Evolutionary conservation across 768 basidiomycete species (phyloP).

Genomic region (Boletus tylopilopsis): DNA sequence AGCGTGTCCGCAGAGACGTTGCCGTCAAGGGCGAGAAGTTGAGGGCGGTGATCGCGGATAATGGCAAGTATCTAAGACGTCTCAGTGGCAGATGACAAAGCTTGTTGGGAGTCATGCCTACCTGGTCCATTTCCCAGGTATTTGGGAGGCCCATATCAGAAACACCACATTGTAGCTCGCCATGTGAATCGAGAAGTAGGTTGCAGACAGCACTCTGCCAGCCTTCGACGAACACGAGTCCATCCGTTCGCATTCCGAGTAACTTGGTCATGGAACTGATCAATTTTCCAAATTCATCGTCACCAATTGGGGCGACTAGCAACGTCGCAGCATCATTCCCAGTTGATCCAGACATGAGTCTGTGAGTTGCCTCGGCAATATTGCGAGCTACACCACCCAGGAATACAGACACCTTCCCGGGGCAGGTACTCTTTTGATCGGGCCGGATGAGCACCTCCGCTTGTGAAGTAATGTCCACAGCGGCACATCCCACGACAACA

Average conservation of each 20-base stretch:
- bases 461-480: conserved; percentile 79
- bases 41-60: conserved; percentile 48
- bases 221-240: conserved; percentile 45
- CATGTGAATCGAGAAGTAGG: conserved; percentile 69
- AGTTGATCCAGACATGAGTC: conserved; percentile 42
- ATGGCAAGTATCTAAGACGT: conserved; percentile 45
- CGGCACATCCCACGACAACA: conserved; percentile 80
- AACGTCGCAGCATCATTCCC: conserved; percentile 37
- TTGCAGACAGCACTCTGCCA: conserved; percentile 79
- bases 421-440: conserved; percentile 67
- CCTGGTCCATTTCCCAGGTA: conserved; percentile 42
- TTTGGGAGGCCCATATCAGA: conserved; percentile 85
- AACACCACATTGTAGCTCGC: conserved; percentile 77
- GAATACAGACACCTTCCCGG: conserved; percentile 68
- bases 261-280: conserved; percentile 52
- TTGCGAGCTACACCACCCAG: conserved; percentile 95
- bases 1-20: conserved; percentile 63
- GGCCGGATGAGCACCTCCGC: conserved; percentile 33
- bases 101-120: conserved; percentile 20
- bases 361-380: conserved; percentile 85
- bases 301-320: conserved; percentile 72
- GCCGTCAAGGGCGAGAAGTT: conserved; percentile 69
- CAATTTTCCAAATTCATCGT: conserved; percentile 73
- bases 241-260: conserved; percentile 81
- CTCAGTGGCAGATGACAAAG: neutral